Base-by-base conservation (phyloP, 352 stramenopile genomes). In the Stephanocyclus meneghinianus region DNA sequence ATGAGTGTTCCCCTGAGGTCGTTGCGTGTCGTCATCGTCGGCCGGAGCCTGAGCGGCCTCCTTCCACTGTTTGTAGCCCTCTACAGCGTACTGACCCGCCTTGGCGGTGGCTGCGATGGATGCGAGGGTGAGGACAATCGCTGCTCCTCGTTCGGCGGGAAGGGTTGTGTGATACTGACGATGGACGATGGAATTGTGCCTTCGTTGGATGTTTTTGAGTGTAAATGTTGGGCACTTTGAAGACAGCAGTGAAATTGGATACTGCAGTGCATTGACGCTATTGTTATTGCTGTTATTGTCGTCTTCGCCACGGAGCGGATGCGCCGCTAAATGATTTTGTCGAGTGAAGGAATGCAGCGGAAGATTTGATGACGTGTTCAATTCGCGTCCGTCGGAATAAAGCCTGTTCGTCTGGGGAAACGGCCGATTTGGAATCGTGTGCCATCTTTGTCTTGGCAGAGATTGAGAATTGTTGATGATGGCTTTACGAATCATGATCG, bases 41-140 rank as follows among this genome's bases (percentile, higher is more conserved):
- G 21, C 45, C 0, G 44, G 32, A 32, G 42, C 69, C 3, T 60
- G 16, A 7, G 11, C 29, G 5, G 56, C 74, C 13, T 56, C 68
- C 68, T 90, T 84, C 62, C 63, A 91, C 65, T 91, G 81, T 6
- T 86, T 79, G 42, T 91, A 91, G 0, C 76, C 87, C 62, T 83
- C 70, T 1, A 90, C 69, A 26, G 72, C 75, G 16, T 81, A 87
- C 40, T 87, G 74, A 61, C 79, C 86, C 26, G 88, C 88, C 75
- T 90, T 91, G 42, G 79, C 78, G 16, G 81, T 71, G 15, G 86
- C 86, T 7, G 88, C 88, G 9, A 93, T 18, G n/a, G 88, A 78
- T 18, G 81, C 86, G n/a, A 93, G 79, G 29, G 81, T 78, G 48
- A 91, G 47, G 18, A 86, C 78, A 32, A 91, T 64, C 13, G 86